Conservation (phyloP, 371 early-diverging fungal species). For the Mortierella sp. region DNA sequence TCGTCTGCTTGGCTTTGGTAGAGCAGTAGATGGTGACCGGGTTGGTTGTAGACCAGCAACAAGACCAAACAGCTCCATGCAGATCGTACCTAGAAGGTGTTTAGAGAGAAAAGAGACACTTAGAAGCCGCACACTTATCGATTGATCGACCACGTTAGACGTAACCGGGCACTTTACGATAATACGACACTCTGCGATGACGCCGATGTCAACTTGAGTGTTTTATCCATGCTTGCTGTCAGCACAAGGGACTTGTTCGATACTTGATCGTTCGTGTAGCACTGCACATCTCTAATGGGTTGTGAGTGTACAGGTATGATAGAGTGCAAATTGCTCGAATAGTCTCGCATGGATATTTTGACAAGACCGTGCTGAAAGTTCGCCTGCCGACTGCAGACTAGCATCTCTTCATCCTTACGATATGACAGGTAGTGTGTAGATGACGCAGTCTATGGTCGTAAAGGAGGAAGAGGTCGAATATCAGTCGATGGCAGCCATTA, state of each 20-base stretch:
- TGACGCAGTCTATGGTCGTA: slow-evolving; percentile 4
- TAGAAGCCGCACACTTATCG: too few relatives aligned
- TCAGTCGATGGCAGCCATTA: too few relatives aligned
- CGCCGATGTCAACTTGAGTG: slow-evolving; percentile 30
- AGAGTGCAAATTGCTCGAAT: slow-evolving; percentile 5
- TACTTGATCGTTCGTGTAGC: slow-evolving; percentile 14
- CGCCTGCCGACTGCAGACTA: slow-evolving; percentile 28
- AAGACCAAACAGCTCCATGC: slow-evolving; percentile 34
- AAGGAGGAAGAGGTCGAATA: too few relatives aligned
- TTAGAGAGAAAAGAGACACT: too few relatives aligned
- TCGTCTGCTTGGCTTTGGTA: slow-evolving; percentile 21
- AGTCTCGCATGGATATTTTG: slow-evolving; percentile 43
- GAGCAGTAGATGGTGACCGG: slow-evolving; percentile 35
- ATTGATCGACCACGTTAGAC: too few relatives aligned
- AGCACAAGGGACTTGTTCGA: slow-evolving; percentile 30
- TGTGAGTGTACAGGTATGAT: slow-evolving; percentile 33
- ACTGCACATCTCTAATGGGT: slow-evolving; percentile 39
- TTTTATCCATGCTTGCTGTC: slow-evolving; percentile 45
- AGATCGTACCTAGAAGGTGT: slow-evolving; percentile 24
- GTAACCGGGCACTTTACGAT: slow-evolving; percentile 15
- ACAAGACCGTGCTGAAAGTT: slow-evolving; percentile 19
- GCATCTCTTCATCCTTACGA: slow-evolving; percentile 35
- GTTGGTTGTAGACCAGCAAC: slow-evolving; percentile 45
- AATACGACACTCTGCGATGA: slow-evolving; percentile 17
- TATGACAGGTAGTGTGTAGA: slow-evolving; percentile 27